Base-by-base conservation (phyloP, 2,329 filamentous ascomycete species). In the Aspergillus quadrilineatus region DNA sequence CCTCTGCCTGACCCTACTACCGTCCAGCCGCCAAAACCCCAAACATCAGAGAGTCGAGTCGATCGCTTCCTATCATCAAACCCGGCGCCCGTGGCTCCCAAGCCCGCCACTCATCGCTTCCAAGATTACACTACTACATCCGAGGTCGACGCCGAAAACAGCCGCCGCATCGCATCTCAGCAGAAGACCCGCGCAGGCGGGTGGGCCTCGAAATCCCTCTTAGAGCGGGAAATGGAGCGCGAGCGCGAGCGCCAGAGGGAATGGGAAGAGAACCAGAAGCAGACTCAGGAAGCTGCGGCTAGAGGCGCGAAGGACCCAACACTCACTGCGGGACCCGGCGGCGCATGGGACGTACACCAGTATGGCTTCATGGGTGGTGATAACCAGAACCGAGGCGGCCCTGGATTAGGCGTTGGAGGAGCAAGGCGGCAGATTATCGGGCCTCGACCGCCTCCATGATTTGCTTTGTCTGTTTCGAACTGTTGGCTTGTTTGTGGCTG, bases 151-250 rank as follows among this genome's bases (percentile, higher is more conserved):
- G 76, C 74, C 9, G 82, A 85, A 63, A 82, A 84, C 59, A 77
- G 77, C 48, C 79, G 82, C 14, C 82, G 84, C 14, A 61, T 77
- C 2, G 79, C 79, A 0, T 79, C 82, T 0, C 83, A 85, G 60
- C 71, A 79, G 50, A 82, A 82, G 65, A 86, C 84, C 30, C 81
- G 81, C 60, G 82, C 82, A 10, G 81, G 79, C 17, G 82, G 81
- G 1, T 85, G 82, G 83, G 83, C 83, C 0, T 81, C 79, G n/a
- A 86, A 85, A 65, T 85, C 82, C 2, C 76, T 88, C 1, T 76
- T 87, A 3, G 84, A 87, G 65, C 80, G 84, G 6, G 85, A 88
- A 62, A 88, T 87, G 85, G 85, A 88, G 67, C 81, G 83, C 17
- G 85, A 88, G 66, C 80, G 85, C 14, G 82, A 86, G 65, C 78